phyloP scores from a whole-genome alignment of 2,329 filamentous ascomycete species.

The Anthostomella pinea region DNA sequence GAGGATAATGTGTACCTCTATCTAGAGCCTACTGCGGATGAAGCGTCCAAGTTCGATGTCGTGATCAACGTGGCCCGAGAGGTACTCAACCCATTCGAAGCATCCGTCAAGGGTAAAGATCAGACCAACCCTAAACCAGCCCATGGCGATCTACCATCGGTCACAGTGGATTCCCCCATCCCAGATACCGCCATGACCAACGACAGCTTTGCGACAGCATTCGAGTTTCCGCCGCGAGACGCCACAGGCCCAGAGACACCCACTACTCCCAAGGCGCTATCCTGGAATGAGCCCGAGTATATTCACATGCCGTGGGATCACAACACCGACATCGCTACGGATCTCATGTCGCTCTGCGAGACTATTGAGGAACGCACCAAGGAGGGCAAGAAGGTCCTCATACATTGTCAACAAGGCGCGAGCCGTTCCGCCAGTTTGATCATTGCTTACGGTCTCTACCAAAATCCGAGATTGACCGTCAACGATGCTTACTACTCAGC shows the following conservation, averaged over 20 bases:
- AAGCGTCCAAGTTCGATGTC: conserved; percentile 75
- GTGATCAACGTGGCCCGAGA: conserved; percentile 83
- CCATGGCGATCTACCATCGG: conserved; percentile 26
- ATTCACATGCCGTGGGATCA: conserved; percentile 88
- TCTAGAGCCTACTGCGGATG: conserved; percentile 73
- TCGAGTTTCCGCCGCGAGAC: conserved; percentile 51
- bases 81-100: conserved; percentile 70
- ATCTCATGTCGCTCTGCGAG: conserved; percentile 72
- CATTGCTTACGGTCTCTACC: conserved; percentile 80
- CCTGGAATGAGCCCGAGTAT: conserved; percentile 65
- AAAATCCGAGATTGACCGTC: conserved; percentile 71
- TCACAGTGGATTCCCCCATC: conserved; percentile 46
- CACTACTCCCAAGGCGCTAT: conserved; percentile 55
- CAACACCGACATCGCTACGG: conserved; percentile 79
- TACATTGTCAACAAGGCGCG: conserved; percentile 84
- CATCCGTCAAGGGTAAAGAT: conserved; percentile 21
- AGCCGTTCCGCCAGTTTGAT: conserved; percentile 83
- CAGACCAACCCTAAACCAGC: conserved; percentile 28
- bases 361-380: conserved; percentile 70
- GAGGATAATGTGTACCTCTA: conserved; percentile 76
- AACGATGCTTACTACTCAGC: conserved; percentile 82
- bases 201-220: conserved; percentile 59
- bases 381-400: conserved; percentile 72
- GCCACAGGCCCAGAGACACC: conserved; percentile 44
- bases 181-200: conserved; percentile 57